Conservation (phyloP, 192 early-diverging fungal species). For the Funneliformis geosporum region DNA sequence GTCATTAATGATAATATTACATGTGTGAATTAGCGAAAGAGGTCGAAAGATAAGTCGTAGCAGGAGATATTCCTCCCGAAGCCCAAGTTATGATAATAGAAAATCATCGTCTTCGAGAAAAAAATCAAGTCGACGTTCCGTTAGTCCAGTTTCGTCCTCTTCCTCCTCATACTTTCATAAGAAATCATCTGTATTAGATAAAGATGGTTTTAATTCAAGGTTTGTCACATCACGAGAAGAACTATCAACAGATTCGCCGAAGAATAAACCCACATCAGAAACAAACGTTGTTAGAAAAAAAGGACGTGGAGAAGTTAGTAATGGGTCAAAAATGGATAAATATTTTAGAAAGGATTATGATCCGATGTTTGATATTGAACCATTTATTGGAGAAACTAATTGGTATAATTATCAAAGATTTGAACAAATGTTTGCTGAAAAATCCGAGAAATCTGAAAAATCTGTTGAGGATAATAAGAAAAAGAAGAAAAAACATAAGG, state of each 20-base stretch:
- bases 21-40: not conserved
- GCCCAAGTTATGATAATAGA: not conserved
- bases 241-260: not conserved
- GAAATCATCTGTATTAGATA: not conserved
- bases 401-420: constrained; percentile 13
- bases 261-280: not conserved
- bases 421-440: constrained; percentile 11
- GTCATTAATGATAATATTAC: no score
- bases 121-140: not conserved
- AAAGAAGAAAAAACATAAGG: constrained; percentile 19
- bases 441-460: not conserved
- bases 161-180: not conserved
- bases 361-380: constrained; percentile 39
- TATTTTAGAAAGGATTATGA: constrained; percentile 57
- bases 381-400: constrained; percentile 9
- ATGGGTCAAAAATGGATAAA: constrained; percentile 58
- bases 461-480: constrained; percentile 23
- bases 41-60: not conserved
- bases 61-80: not conserved
- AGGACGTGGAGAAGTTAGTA: constrained; percentile 45
- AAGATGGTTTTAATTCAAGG: no score
- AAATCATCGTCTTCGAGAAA: constrained; percentile 1
- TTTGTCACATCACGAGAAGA: not conserved
- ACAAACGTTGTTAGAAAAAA: not conserved
- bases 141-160: constrained; percentile 26